These are phyloP conservation scores for Tolypocladium pustulatum DNA, from an alignment of 2,329 filamentous ascomycete species.

Conservation along the genomic window DNA sequence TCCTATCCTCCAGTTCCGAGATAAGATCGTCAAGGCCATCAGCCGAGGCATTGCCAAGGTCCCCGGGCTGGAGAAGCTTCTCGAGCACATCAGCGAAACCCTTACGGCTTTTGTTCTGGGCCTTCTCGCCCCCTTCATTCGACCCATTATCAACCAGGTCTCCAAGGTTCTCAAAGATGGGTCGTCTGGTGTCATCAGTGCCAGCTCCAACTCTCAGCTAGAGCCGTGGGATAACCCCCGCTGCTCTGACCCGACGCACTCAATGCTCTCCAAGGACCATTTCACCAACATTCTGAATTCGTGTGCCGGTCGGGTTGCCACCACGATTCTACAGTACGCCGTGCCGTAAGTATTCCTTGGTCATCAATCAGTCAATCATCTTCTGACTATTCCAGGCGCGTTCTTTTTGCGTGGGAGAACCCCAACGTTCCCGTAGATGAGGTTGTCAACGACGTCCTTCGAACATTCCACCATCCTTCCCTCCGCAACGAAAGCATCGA, in stretches of 20 bases:
- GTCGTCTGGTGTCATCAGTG: conserved; percentile 58
- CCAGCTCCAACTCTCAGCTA: conserved; percentile 63
- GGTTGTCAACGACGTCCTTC: conserved; percentile 69
- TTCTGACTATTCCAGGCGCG: conserved; percentile 35
- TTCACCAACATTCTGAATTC: conserved; percentile 72
- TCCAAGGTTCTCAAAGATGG: conserved; percentile 79
- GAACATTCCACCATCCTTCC: conserved; percentile 84
- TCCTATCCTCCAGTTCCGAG: conserved; percentile 85
- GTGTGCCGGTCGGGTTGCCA: conserved; percentile 62
- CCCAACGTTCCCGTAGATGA: conserved; percentile 71
- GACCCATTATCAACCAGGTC: conserved; percentile 81
- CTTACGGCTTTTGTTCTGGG: conserved; percentile 87
- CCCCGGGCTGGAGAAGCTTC: conserved; percentile 77
- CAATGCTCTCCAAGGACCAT: conserved; percentile 75
- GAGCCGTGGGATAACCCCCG: conserved; percentile 69
- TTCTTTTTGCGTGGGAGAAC: conserved; percentile 92
- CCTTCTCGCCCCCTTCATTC: conserved; percentile 80
- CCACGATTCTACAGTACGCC: conserved; percentile 72
- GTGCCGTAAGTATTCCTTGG: conserved; percentile 50
- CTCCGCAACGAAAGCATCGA: conserved; percentile 65
- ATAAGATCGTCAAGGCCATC: conserved; percentile 85
- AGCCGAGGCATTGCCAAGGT: conserved; percentile 81
- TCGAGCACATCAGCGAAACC: conserved; percentile 89
- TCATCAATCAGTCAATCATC: too few species aligned
- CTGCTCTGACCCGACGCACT: conserved; percentile 72